A percentile compares a stretch with the other conserved stretches of the same genome.
These are phyloP conservation scores for Trypanosoma avium DNA, from an alignment of 208 protist genomes.

Conservation along the genomic window DNA sequence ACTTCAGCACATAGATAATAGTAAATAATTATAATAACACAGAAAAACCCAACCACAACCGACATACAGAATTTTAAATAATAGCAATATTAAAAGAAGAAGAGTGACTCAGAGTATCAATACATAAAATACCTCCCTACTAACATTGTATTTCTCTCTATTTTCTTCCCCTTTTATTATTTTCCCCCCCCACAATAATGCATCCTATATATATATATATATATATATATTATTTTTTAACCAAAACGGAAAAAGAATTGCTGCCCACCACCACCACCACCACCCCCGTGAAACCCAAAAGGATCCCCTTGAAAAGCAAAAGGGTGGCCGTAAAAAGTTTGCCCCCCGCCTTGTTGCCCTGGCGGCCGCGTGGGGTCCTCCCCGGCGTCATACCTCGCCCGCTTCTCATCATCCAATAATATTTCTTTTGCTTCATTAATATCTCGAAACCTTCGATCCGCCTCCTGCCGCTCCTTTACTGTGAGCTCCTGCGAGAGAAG, in stretches of 20 bases:
- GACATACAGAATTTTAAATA: no score
- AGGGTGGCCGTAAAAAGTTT: conserved; percentile 67
- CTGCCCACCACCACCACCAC: conserved; percentile 30
- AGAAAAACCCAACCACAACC: no score
- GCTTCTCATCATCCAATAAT: conserved; percentile 85
- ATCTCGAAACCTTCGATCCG: conserved; percentile 80
- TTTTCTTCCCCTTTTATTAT: conserved; percentile 4
- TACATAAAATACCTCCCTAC: no score
- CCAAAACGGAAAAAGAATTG: conserved; percentile 58
- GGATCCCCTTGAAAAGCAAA: conserved; percentile 41
- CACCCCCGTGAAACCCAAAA: conserved; percentile 18
- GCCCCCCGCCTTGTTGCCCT: conserved; percentile 39
- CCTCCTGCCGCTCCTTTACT: conserved; percentile 63
- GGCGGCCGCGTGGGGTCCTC: conserved; percentile 83
- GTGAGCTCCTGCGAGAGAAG: conserved; percentile 71
- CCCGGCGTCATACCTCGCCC: conserved; percentile 84
- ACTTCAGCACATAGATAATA: no score
- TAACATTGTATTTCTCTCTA: background rate
- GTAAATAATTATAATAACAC: no score
- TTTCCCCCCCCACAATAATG: no score
- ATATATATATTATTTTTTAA: conserved; percentile 5
- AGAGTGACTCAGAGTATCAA: no score
- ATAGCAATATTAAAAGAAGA: no score
- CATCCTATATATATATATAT: no score
- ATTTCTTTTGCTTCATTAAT: conserved; percentile 93